Base-by-base conservation (phyloP, 116 monocot genomes). In the Thalassia testudinum region DNA sequence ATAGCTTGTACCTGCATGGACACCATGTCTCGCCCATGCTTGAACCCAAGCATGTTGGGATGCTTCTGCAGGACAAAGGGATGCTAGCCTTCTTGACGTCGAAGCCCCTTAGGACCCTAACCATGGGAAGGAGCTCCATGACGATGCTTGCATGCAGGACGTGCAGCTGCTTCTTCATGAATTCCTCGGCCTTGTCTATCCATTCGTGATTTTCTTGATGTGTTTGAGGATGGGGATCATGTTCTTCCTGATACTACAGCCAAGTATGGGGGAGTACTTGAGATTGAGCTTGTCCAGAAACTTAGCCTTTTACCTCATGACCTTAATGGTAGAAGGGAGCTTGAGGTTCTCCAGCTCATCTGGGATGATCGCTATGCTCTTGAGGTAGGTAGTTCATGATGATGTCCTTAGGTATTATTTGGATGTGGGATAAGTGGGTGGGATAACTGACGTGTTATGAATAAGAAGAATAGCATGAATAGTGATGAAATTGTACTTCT, bases 171-270 rank as follows among this genome's bases (percentile, higher is more conserved):
- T 42, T 56, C 65, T 52, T 70, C n/a, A 75, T 17, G 57, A 75
- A 70, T 11, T 65, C 75, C 1, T 56, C 70, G 43, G 49, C 26
- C 58, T 70, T 13, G 65, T 40, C 37, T 64, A 38, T 13, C 49
- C 56, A 11, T 70, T 34, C 17, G 70, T 66, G 21, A 75, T 24
- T 51, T 70, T 75, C 47, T 75, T 65, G n/a, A 75, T 19, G 57
- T 75, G 70, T 12, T 64, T 65, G 21, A 75, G 43, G 4, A 75
- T 66, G 6, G 75, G 70, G 30, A 75, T 60, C 21, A 70, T 37
- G 53, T 70, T 75, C 70, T 75, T 75, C 40, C 75, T 70, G 28
- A 75, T 60, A 49, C 65, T 65, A 70, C 75, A 75, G 8, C 63
- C 75, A n/a, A 75, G 51, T 30, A 65, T 56, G 24, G 70, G 45